Percentiles rank a stretch among this genome's conserved stretches.
Conservation (phyloP, 805 yeast species). For the Candida sphagnicola region DNA sequence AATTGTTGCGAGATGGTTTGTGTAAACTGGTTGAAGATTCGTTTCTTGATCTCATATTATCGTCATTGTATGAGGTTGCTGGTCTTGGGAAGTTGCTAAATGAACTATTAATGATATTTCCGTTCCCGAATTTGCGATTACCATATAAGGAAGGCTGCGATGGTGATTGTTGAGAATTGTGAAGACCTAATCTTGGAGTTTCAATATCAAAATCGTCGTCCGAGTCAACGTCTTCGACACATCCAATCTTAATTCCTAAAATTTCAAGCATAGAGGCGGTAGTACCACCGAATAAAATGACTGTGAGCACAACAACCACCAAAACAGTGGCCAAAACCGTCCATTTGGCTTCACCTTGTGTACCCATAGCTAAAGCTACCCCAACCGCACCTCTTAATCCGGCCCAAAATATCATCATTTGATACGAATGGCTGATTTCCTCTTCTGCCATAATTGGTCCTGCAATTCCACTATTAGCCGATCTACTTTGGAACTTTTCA, state of each 20-base stretch:
- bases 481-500: constrained; percentile 30
- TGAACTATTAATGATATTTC: constrained; percentile 6
- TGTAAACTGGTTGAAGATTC: constrained; percentile 23
- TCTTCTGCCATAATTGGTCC: constrained; percentile 51
- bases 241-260: constrained; percentile 88
- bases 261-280: constrained; percentile 98
- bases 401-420: constrained; percentile 99
- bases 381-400: constrained; percentile 99
- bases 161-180: constrained; percentile 6
- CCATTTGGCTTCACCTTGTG: constrained; percentile 89
- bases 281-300: constrained; percentile 95
- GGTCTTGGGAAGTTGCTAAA: constrained; percentile 4
- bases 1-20: constrained; percentile 11
- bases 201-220: constrained; percentile 97
- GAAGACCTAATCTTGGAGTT: constrained; percentile 45
- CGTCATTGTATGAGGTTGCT: constrained; percentile 3
- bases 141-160: constrained; percentile 14
- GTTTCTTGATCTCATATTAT: constrained; percentile 21
- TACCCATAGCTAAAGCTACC: constrained; percentile 96
- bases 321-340: constrained; percentile 90
- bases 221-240: constrained; percentile 70
- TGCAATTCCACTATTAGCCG: constrained; percentile 14
- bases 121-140: constrained; percentile 17
- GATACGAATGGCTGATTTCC: constrained; percentile 92
- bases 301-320: constrained; percentile 95